phyloP scores from a whole-genome alignment of 257 asterid genomes.

The Ligustrum vulgare region DNA sequence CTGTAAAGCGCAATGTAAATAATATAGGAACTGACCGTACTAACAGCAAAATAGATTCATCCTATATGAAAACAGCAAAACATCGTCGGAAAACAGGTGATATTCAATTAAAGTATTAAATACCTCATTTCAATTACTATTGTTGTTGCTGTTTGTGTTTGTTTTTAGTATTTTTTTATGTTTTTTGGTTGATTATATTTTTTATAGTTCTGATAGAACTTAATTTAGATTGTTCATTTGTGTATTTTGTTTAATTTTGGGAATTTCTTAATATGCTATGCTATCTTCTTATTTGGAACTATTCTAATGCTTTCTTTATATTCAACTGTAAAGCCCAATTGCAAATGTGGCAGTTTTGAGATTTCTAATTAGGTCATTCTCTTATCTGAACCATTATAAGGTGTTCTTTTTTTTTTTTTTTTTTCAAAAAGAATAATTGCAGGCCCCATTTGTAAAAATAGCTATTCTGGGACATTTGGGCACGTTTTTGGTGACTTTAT shows the following conservation, averaged over 20 bases:
- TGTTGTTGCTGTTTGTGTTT: constrained; percentile 3
- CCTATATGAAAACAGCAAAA: constrained; percentile 54
- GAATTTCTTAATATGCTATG: neutral
- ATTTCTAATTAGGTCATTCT: neutral
- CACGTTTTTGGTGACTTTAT: neutral
- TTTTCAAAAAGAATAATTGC: neutral
- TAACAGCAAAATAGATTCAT: constrained; percentile 59
- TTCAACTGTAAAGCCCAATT: neutral
- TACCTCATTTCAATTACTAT: constrained; percentile 15
- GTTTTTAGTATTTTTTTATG: constrained; percentile 3
- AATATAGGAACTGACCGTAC: constrained; percentile 52
- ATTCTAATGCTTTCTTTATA: neutral
- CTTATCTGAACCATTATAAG: neutral
- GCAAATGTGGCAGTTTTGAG: neutral
- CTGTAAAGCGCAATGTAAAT: constrained; percentile 58
- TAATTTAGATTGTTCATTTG: neutral
- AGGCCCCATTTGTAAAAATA: neutral
- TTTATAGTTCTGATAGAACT: neutral
- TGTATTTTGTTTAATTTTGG: neutral
- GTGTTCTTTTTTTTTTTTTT: neutral
- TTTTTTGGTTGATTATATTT: neutral
- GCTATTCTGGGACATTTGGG: neutral
- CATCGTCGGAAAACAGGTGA: constrained; percentile 74
- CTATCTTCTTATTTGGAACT: neutral
- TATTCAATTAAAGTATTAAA: constrained; percentile 10